Percentiles rank a stretch among this genome's conserved stretches.
These are phyloP conservation scores for Penicillium sp. DNA, from an alignment of 2,329 filamentous ascomycete species.

Conservation along the genomic window DNA sequence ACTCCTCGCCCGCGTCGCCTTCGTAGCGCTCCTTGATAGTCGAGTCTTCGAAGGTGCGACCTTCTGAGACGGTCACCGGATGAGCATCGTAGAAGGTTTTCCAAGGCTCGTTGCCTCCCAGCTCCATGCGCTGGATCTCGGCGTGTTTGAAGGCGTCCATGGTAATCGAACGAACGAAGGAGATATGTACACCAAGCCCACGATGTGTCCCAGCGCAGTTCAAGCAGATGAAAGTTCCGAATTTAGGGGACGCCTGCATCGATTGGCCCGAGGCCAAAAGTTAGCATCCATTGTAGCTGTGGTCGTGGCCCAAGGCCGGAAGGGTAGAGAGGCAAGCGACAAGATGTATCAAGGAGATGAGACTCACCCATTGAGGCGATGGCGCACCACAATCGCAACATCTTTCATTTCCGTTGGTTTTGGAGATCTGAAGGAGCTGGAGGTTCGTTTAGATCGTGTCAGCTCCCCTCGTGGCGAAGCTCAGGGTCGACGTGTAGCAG, in stretches of 20 bases:
- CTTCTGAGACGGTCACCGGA: constrained; percentile 59
- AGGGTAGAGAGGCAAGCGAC: constrained; percentile 5
- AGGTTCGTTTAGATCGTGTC: constrained; percentile 7
- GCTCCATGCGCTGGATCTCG: constrained; percentile 90
- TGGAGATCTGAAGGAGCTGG: constrained; percentile 85
- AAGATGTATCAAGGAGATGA: constrained; percentile 2
- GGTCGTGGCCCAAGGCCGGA: background rate
- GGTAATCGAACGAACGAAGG: constrained; percentile 92
- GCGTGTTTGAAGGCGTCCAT: constrained; percentile 97
- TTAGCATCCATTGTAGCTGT: background rate
- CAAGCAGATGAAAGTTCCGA: constrained; percentile 97
- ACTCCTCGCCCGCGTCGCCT: constrained; percentile 86
- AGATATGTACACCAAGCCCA: constrained; percentile 93
- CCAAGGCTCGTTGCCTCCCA: constrained; percentile 85
- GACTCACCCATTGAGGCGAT: constrained; percentile 87
- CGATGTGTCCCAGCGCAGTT: constrained; percentile 92
- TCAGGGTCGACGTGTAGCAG: background rate
- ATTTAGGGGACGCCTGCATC: constrained; percentile 71
- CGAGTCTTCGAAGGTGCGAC: constrained; percentile 72
- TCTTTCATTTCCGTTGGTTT: constrained; percentile 76
- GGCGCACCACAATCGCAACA: constrained; percentile 96
- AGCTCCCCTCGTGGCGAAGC: constrained; percentile 5
- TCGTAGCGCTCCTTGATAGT: constrained; percentile 88
- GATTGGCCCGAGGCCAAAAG: background rate
- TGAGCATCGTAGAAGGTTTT: constrained; percentile 77